These are phyloP conservation scores for Starmerella khaoyaiensis DNA, from an alignment of 805 yeast genomes.

Conservation along the genomic window DNA sequence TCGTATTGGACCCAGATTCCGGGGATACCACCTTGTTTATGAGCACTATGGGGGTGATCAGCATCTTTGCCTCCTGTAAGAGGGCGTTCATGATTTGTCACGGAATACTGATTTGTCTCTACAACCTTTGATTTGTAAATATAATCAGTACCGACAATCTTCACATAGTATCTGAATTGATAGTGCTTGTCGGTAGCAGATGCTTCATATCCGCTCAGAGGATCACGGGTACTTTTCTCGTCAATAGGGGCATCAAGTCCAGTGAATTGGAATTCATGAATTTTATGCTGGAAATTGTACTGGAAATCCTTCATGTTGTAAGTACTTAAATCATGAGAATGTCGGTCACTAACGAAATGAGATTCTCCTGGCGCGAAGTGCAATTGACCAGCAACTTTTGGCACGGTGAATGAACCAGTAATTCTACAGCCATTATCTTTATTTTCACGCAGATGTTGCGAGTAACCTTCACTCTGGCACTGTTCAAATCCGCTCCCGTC, in stretches of 20 bases:
- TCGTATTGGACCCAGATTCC: constrained; percentile 82
- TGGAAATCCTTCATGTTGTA: constrained; percentile 43
- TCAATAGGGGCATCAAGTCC: constrained; percentile 33
- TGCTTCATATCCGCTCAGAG: constrained; percentile 23
- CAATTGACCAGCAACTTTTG: constrained; percentile 77
- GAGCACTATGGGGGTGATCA: constrained; percentile 72
- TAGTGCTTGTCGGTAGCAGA: constrained; percentile 40
- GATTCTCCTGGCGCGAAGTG: constrained; percentile 96
- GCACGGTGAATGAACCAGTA: constrained; percentile 63
- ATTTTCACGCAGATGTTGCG: constrained; percentile 42
- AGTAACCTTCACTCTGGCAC: constrained; percentile 84
- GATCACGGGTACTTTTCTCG: constrained; percentile 7
- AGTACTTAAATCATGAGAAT: constrained; percentile 74
- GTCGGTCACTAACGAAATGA: constrained; percentile 40
- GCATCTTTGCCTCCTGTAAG: constrained; percentile 74
- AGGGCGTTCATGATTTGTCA: constrained; percentile 79
- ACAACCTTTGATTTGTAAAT: constrained; percentile 41
- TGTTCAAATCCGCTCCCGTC: constrained; percentile 82
- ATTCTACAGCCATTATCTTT: constrained; percentile 80
- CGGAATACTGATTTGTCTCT: constrained; percentile 84
- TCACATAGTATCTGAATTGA: constrained; percentile 64
- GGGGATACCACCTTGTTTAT: constrained; percentile 74
- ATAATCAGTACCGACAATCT: constrained; percentile 81
- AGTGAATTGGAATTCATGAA: constrained; percentile 79
- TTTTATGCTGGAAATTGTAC: constrained; percentile 62